Base-by-base conservation (phyloP, 805 yeast genomes). In the Kockiozyma suomiensis region DNA sequence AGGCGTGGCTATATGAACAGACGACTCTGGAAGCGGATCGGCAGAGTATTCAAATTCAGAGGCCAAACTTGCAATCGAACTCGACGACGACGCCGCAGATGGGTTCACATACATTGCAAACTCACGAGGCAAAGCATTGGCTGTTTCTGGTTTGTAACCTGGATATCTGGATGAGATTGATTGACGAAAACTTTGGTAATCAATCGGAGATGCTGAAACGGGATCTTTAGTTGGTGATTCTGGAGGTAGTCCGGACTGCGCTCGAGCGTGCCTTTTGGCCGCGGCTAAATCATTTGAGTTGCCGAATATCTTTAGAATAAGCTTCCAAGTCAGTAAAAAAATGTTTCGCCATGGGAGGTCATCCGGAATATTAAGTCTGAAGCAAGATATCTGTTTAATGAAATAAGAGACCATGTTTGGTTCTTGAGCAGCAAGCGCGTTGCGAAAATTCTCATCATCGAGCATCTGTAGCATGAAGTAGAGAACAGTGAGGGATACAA, bases 1-100 rank as follows among this genome's bases (percentile, higher is more conserved):
- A 0, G 96, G 97, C 0, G 97, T 90, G 0, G 97, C 92, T 10
- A 90, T 80, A 70, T 88, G 92, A 4, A 86, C 76, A 0, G 81
- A 74, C 42, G 83, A 85, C 0, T 81, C 75, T 0, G 86, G 86
- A 23, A 82, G 71, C 38, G 78, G 76, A 12, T 78, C 74, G 50
- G 78, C 76, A 3, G 78, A 67, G 4, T 79, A 73, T 57, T 79
- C 82, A 3, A 56, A 56, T 10, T 56, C 59, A 21, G 59, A 56
- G 19, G 77, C 63, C 66, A 78, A 75, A 10, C 73, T 61, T 0
- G 54, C 42, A 7, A 54, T 19, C 13, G 58, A 54, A 13, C 88
- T 82, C 84, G 76, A 2, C 88, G 86, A 33, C 79, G 79, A 51
- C 81, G 86, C 51, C 85, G 77, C 64, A 79, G 62, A 54, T 6